Base-by-base conservation (phyloP, 2,329 filamentous ascomycete genomes). In the Colletotrichum cereale region DNA sequence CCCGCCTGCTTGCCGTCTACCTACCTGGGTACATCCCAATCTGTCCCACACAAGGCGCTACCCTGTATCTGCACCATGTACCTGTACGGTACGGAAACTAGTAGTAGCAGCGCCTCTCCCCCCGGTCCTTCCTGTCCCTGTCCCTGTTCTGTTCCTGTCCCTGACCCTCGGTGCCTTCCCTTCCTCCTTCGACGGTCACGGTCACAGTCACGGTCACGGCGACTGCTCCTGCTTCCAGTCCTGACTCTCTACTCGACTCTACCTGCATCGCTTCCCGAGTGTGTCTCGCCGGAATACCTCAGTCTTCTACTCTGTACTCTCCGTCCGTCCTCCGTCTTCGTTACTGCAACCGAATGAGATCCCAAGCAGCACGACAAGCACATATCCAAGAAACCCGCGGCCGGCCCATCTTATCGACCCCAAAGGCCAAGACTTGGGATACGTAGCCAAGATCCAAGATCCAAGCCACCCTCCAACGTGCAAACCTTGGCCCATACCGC, bases 401-500 rank as follows among this genome's bases (percentile, higher is more conserved):
- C n/a, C n/a, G n/a, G n/a, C n/a, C 21, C n/a, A 12, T 47, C 10
- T 47, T n/a, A 47, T 47, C 29, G 14, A 29, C 26, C 47, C 47
- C 47, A 26, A 77, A 73, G 67, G 76, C 75, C 31, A 66, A 62
- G 24, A 36, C 16, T 42, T 5, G 1, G 5, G 5, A 16, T 21
- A 40, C 38, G 8, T 10, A 40, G 40, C 66, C 18, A 62, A 65
- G 18, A 63, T 63, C 8, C 64, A 62, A 69, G 55, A 61, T 61
- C 62, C 53, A 69, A 68, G 62, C 69, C 68, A 71, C 58, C 38
- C 34, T 55, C 36, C 40, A 58, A 58, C 52, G 50, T 63, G 64
- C 56, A 5, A 29, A 57, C 36, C 44, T 29, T 18, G 40, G 44
- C n/a, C n/a, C 47, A 21, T 21, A 60, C 53, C 42, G 29, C 42